Base-by-base conservation (phyloP, 305 asterid species). In the Galium porrigens region DNA sequence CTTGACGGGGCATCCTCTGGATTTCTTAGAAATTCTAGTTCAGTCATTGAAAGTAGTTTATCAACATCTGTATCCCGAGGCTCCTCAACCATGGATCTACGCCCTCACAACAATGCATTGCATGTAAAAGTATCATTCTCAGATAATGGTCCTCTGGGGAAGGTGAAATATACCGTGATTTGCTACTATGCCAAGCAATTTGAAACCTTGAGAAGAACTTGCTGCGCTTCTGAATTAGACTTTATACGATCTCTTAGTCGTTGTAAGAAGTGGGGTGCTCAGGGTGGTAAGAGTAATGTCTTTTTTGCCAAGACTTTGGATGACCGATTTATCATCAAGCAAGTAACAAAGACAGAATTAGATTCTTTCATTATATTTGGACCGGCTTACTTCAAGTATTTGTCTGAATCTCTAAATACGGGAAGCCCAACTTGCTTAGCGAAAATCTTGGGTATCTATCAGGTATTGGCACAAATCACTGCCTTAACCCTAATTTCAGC, bases 201-300 rank as follows among this genome's bases (percentile, higher is more conserved):
- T 69, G 94, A 83, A 75, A 77, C 85, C 67, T 78, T 89, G 75
- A 83, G 96, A 74, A 75, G 71, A 74, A 73, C 58, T 64, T 85
- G 86, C 74, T 80, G 84, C 71, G 81, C 88, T 32, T 72, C 74
- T 56, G 96, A 86, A 74, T 60, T 83, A 57, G 95, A 89, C 74
- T 89, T 81, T 67, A 64, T 89, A 66, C 89, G 90, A 57, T 85
- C 96, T 65, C 89, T 86, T 56, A 81, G 96, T 72, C 95, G 94
- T 59, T 89, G 96, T 73, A 89, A 82, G 82, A 89, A 82, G 75
- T 89, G 95, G 96, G 95, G 96, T 74, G 96, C 95, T 58, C 94
- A 84, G 78, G 96, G 94, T 73, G 96, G 96, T 72, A 88, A 88
- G 84, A 88, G 94, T 82, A 84, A 84, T 72, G 94, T 84, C 71